Conservation (phyloP, 371 early-diverging fungal genomes). For the Gilbertella persicaria region DNA sequence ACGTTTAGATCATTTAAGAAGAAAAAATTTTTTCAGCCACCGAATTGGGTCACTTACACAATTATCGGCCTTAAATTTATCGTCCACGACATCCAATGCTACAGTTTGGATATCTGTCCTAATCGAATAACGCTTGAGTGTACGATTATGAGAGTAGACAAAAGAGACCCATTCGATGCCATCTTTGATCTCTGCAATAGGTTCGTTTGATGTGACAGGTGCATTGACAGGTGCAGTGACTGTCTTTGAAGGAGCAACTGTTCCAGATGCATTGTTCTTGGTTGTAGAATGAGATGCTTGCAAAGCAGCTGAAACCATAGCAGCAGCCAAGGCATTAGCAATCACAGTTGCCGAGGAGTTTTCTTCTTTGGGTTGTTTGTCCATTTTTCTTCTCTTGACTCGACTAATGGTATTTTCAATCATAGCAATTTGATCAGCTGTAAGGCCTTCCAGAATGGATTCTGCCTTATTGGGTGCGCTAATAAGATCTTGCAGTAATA, state of each 20-base stretch:
- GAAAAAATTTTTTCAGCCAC: conserved; percentile 14
- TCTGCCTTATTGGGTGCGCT: conserved; percentile 42
- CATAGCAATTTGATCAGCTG: conserved; percentile 39
- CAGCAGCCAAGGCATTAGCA: conserved; percentile 37
- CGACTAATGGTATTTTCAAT: conserved; percentile 42
- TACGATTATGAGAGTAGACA: conserved; percentile 68
- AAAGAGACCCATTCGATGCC: conserved; percentile 77
- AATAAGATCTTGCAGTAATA: conserved; percentile 38
- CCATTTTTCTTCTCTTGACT: conserved; percentile 44
- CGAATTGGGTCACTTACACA: conserved; percentile 57
- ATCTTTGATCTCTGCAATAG: conserved; percentile 51
- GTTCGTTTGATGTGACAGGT: conserved; percentile 31
- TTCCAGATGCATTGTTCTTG: background rate
- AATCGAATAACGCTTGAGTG: conserved; percentile 69
- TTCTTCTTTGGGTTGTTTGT: conserved; percentile 17
- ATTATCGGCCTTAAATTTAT: conserved; percentile 79
- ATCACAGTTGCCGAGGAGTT: conserved; percentile 27
- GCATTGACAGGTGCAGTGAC: conserved; percentile 1
- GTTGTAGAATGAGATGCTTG: conserved; percentile 4
- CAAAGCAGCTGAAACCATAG: conserved; percentile 34
- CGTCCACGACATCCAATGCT: conserved; percentile 62
- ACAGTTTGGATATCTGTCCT: conserved; percentile 83
- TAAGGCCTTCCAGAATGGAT: conserved; percentile 34
- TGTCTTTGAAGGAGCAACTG: conserved; percentile 16
- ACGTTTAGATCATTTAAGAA: background rate